Percentiles rank a stretch among this genome's conserved stretches.
Conservation (phyloP, 768 basidiomycete species). For the Podaxis sp. region DNA sequence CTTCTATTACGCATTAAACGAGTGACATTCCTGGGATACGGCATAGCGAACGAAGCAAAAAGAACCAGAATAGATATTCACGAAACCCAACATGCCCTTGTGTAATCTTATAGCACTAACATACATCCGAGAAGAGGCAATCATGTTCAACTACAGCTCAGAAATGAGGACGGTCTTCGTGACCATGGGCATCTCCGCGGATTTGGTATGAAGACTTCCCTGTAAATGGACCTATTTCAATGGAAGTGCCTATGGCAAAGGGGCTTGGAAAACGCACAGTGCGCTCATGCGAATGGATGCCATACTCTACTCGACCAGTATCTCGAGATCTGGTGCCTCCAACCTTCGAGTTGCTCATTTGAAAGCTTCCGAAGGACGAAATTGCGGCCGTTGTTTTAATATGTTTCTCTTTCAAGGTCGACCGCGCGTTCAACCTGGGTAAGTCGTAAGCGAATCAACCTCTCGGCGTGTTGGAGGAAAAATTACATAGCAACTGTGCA, state of each 20-base stretch:
- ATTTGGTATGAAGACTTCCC: not conserved
- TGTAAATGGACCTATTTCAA: not conserved
- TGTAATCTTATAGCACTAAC: too few relatives aligned
- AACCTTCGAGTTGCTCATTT: not conserved
- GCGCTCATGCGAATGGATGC: not conserved
- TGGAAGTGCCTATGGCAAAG: not conserved
- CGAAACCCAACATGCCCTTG: too few relatives aligned
- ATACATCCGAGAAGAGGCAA: not conserved
- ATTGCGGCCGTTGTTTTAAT: not conserved
- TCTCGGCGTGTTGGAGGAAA: not conserved
- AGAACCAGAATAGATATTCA: too few relatives aligned
- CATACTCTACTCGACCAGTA: not conserved
- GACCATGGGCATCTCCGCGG: constrained; percentile 10
- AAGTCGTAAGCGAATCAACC: not conserved
- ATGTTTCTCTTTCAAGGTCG: constrained; percentile 9
- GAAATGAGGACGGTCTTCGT: constrained; percentile 14
- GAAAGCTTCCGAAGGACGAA: not conserved
- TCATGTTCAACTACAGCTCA: constrained; percentile 3
- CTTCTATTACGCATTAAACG: too few relatives aligned
- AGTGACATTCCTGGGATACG: too few relatives aligned
- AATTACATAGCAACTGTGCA: constrained; percentile 30
- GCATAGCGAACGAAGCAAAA: too few relatives aligned
- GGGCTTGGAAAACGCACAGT: not conserved
- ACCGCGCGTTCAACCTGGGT: constrained; percentile 13
- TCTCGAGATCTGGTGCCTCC: not conserved